Percentiles rank a stretch among this genome's conserved stretches.
phyloP scores from a whole-genome alignment of 2,329 filamentous ascomycete species.

The Aspergillus sojae region DNA sequence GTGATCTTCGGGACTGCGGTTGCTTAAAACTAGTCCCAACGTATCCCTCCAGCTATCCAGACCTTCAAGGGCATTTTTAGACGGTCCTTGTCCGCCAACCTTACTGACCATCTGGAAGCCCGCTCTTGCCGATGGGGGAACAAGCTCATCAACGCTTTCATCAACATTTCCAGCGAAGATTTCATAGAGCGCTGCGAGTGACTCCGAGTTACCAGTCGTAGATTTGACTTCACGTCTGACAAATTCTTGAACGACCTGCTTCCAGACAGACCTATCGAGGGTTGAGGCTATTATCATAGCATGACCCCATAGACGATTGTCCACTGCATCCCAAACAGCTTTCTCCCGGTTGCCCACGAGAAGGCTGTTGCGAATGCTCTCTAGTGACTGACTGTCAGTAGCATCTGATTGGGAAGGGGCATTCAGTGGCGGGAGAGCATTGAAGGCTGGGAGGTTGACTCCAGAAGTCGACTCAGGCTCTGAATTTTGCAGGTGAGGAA shows the following conservation, averaged over 20 bases:
- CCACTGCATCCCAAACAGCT: slow-evolving; percentile 89
- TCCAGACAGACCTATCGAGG: slow-evolving; percentile 74
- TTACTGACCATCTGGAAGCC: slow-evolving; percentile 89
- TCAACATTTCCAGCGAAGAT: slow-evolving; percentile 92
- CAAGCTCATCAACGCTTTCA: slow-evolving; percentile 93
- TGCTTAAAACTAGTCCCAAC: slow-evolving; percentile 79
- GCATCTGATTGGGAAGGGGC: slow-evolving; percentile 61
- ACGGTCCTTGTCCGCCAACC: slow-evolving; percentile 59
- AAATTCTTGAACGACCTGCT: slow-evolving; percentile 92
- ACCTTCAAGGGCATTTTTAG: slow-evolving; percentile 77
- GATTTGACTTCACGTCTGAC: slow-evolving; percentile 92
- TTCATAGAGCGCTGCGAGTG: slow-evolving; percentile 88
- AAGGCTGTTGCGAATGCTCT: slow-evolving; percentile 72
- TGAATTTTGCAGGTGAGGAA: slow-evolving; percentile 55
- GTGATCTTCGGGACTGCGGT: slow-evolving; percentile 78
- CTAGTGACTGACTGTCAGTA: slow-evolving; percentile 69
- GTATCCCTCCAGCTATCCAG: slow-evolving; percentile 95
- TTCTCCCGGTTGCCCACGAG: slow-evolving; percentile 83
- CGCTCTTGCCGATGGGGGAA: slow-evolving; percentile 87
- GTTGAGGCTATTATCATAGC: slow-evolving; percentile 89
- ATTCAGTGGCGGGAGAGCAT: slow-evolving; percentile 40
- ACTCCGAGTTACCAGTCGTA: slow-evolving; percentile 76
- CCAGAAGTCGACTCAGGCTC: slow-evolving; percentile 31
- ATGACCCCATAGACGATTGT: slow-evolving; percentile 94
- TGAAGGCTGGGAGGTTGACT: slow-evolving; percentile 29